Base-by-base conservation (phyloP, 2,329 filamentous ascomycete genomes). In the Cercospora sp. region DNA sequence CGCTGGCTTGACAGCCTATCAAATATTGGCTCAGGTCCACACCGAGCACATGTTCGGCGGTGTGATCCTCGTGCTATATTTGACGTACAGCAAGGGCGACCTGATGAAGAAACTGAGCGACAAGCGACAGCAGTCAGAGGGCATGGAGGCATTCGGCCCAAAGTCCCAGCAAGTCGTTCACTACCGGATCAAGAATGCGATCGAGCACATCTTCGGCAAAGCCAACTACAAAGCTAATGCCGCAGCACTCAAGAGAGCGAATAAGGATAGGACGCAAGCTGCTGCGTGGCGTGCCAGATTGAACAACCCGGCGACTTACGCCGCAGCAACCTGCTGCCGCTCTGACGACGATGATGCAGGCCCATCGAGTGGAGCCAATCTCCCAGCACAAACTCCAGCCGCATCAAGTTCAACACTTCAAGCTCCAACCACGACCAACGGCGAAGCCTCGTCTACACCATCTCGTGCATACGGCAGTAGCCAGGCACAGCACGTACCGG, bases 1-100 rank as follows among this genome's bases (percentile, higher is more conserved):
- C 31, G 55, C 55, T 36, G 31, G 55, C 6, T 36, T n/a, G 30
- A 31, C 28, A 5, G 55, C 31, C 9, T 30, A 59, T n/a, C 28
- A 59, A n/a, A 59, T 59, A 28, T 36, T 59, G 12, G 55, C 28
- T 36, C 55, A 59, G 16, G 55, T 59, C 3, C 55, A 59, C 55
- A 59, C 55, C 16, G 55, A 59, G 1, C 55, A 36, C 9, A 59
- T 59, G 55, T 59, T 59, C 1, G 55, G 55, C 6, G 55, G 55
- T 13, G 55, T 59, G 30, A 59, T 59, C 10, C 55, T 59, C n/a
- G 55, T 59, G 10, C 55, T 59, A 3, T 31, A 59, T 2, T 3
- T 59, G n/a, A n/a, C 30, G 16, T 59, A 59, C 30, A 3, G 28
- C 8, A 59, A 59, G 18, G 55, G 13, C 5, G 55, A 59, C 9